A percentile compares a stretch with the other conserved stretches of the same genome.
Conservation (phyloP, 306 rosid genomes). For the Begonia masoniana region DNA sequence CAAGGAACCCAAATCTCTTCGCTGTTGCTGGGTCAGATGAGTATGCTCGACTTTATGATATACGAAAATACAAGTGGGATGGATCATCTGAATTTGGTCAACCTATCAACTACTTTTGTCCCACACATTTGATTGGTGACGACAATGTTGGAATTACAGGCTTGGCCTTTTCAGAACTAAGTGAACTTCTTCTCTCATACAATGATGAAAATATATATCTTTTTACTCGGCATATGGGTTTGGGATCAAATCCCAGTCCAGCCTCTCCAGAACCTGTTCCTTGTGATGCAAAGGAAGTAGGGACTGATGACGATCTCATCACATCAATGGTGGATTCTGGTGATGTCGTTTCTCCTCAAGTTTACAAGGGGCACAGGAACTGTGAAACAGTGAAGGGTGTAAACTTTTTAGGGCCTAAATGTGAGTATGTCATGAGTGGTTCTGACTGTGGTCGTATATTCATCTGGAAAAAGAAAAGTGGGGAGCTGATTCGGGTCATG, state of each 20-base stretch:
- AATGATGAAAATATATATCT: slow-evolving; percentile 69
- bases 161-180: slow-evolving; percentile 87
- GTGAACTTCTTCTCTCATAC: slow-evolving; percentile 87
- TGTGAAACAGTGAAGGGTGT: slow-evolving; percentile 85
- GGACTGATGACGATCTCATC: slow-evolving; percentile 20
- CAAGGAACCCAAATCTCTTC: slow-evolving; percentile 87
- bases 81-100: slow-evolving; percentile 63
- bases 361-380: slow-evolving; percentile 75
- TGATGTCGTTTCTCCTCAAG: slow-evolving; percentile 44
- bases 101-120: slow-evolving; percentile 62
- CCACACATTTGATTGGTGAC: slow-evolving; percentile 54
- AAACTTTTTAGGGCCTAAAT: slow-evolving; percentile 76
- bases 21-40: slow-evolving; percentile 78
- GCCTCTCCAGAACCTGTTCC: slow-evolving; percentile 26
- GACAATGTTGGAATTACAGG: slow-evolving; percentile 74
- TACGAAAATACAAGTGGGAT: slow-evolving; percentile 68
- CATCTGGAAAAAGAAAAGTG: slow-evolving; percentile 80
- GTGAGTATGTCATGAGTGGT: slow-evolving; percentile 91
- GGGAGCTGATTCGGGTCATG: slow-evolving; percentile 88
- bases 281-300: slow-evolving; percentile 51
- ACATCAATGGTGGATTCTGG: slow-evolving; percentile 29
- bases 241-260: slow-evolving; percentile 48
- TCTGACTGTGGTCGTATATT: slow-evolving; percentile 97
- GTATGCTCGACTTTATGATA: slow-evolving; percentile 72
- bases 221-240: slow-evolving; percentile 73